Percentiles rank a stretch among this genome's conserved stretches.
These are phyloP conservation scores for Benincasa hispida DNA, from an alignment of 306 rosid genomes.

Conservation along the genomic window DNA sequence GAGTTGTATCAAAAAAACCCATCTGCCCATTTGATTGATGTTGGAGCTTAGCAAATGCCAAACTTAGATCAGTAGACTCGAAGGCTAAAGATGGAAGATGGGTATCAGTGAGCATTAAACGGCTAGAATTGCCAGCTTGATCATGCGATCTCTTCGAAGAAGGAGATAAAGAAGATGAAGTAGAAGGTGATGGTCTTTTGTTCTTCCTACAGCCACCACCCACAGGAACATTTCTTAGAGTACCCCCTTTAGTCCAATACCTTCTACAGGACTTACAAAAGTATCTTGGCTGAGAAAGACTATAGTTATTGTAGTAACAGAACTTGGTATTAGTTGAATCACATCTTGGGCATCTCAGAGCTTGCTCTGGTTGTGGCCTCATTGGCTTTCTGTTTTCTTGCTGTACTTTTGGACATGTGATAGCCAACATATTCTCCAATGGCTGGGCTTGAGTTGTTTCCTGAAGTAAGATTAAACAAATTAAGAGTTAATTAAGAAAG, in stretches of 20 bases:
- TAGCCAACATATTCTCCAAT: conserved; percentile 58
- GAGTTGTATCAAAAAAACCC: conserved; percentile 41
- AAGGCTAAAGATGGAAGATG: conserved; percentile 32
- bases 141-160: conserved; percentile 51
- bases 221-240: conserved; percentile 89
- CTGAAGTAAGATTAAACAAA: conserved; percentile 21
- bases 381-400: conserved; percentile 19
- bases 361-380: conserved; percentile 31
- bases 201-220: conserved; percentile 98
- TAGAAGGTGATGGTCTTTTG: conserved; percentile 35
- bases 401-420: conserved; percentile 37
- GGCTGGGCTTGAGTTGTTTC: conserved; percentile 67
- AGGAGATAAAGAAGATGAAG: conserved; percentile 32
- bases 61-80: conserved; percentile 59
- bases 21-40: conserved; percentile 40
- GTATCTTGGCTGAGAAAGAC: conserved; percentile 87
- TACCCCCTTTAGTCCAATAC: conserved; percentile 98
- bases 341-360: conserved; percentile 82
- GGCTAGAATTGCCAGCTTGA: conserved; percentile 37
- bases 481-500: neutral
- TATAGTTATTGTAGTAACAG: conserved; percentile 97
- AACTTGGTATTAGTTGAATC: conserved; percentile 89
- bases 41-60: conserved; percentile 80
- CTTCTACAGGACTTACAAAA: conserved; percentile 95
- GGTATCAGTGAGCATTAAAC: conserved; percentile 11